Evolutionary conservation across 2,329 filamentous ascomycete species (phyloP), one percentile per base, ranked within the genome.

Genomic region (Cytospora leucostoma): DNA sequence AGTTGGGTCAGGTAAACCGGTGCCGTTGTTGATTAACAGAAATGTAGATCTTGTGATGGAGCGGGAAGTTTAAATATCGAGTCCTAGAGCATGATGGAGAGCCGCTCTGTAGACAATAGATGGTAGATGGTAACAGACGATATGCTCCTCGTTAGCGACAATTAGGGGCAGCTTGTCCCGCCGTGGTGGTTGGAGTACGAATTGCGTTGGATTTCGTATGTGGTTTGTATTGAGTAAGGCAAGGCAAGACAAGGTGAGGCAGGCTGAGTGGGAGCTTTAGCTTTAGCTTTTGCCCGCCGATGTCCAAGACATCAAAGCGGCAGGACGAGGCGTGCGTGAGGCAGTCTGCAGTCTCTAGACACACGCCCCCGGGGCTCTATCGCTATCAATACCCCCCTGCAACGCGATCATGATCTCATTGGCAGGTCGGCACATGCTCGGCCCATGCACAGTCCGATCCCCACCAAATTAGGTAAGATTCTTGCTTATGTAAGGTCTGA

Each of bases 341-440:
- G 44, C 44, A 21, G 40, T n/a, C n/a, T n/a, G 44, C 44, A 21
- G 44, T 8, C n/a, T 21, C 44, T 47, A 17, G 21, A 19, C 44
- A 19, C 44, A 10, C 40, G 10, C n/a, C 38, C 38, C n/a, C 15
- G 15, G 15, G 7, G 12, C 15, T 12, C 37, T 38, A 7, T 8
- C 17, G 7, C n/a, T 19, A 6, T 17, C 38, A 17, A 4, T 12
- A 4, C 6, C 11, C 6, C 44, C 44, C 44, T n/a, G n/a, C 44
- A 27, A 47, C 59, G 59, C 59, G 59, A 61, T 61, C 59, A 21
- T 17, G 51, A 33, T 55, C 19, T 61, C 1, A 61, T 61, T 55
- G 59, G 59, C 4, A 5, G 1, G 44, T 19, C 15, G 15, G 34
- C 11, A n/a, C 19, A 40, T 11, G 40, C 2, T 47, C 13, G 59